Base-by-base conservation (phyloP, 345 rosid species). In the Carallia pectinifolia region DNA sequence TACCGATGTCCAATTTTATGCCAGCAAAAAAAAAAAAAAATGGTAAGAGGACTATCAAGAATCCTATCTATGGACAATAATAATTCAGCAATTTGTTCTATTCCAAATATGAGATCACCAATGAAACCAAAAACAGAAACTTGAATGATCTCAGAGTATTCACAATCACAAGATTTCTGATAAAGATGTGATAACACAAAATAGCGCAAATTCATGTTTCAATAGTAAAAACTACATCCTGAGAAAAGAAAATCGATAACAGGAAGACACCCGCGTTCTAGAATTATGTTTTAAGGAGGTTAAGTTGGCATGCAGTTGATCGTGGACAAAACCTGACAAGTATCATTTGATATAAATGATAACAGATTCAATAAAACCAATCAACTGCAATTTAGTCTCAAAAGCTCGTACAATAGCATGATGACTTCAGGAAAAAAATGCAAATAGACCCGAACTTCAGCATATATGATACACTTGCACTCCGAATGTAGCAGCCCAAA, bases 1-100 rank as follows among this genome's bases (percentile, higher is more conserved):
- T 29, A 64, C 65, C 37, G 58, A 61, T 39, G 39, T 67, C 61
- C 70, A 23, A 62, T 33, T 52, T 62, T 31, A 48, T 18, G 23
- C 23, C 50, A 23, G 23, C 23, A 23, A 23, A 9, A 37, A 58
- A 13, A 50, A 50, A 55, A 66, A 62, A 34, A 18, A 8, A 64
- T 12, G 1, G 16, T 44, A 12, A 12, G 12, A 44, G 16, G 16
- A 44, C 12, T 44, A 44, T 44, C 50, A 44, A 44, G 50, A 7
- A 12, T 44, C 50, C 5, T 44, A 44, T 44, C 50, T 15, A 44
- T 12, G 17, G 17, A 15, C 50, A 44, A 12, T 1, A 44, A 13
- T 2, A 13, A 44, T 44, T 44, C 50, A 12, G 50, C 50, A 44
- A 44, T 44, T 12, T 44, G 17, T 44, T 44, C 50, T 12, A 44